Evolutionary conservation across 345 rosid genomes (phyloP).

Genomic region (Heritiera fomes): DNA sequence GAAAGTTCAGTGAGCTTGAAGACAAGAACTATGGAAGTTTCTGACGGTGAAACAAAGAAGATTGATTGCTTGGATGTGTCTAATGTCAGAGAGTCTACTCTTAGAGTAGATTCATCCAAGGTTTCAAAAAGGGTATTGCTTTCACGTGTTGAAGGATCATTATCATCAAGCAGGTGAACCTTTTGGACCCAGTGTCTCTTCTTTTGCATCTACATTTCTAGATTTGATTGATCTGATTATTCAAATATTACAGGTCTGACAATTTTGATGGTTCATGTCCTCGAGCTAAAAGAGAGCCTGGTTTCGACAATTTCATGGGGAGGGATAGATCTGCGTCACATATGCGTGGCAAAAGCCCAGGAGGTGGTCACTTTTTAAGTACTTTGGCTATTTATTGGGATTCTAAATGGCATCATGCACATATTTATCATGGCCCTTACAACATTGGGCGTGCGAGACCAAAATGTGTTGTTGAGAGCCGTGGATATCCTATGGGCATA

Average conservation of each 20-base stretch:
- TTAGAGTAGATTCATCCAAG: constrained; percentile 30
- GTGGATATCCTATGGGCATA: constrained; percentile 29
- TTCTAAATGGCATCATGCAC: constrained; percentile 38
- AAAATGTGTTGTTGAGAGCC: constrained; percentile 31
- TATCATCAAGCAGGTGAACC: constrained; percentile 44
- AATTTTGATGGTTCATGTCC: constrained; percentile 28
- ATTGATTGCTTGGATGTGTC: constrained; percentile 31
- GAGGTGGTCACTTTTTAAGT: constrained; percentile 29
- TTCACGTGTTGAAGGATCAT: constrained; percentile 27
- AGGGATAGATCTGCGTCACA: constrained; percentile 41
- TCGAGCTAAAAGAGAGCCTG: constrained; percentile 32
- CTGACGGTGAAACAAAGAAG: constrained; percentile 37
- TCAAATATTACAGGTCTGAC: constrained; percentile 42
- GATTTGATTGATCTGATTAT: constrained; percentile 13
- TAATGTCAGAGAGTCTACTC: constrained; percentile 29
- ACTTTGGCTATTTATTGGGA: constrained; percentile 31
- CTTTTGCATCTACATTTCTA: neutral
- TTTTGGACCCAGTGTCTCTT: neutral
- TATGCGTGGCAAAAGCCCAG: constrained; percentile 40
- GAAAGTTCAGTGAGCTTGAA: constrained; percentile 26
- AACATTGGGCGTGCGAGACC: constrained; percentile 37
- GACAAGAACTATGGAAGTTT: constrained; percentile 24
- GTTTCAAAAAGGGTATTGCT: constrained; percentile 29
- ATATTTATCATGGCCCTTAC: constrained; percentile 29
- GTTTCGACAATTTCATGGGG: constrained; percentile 31